Conservation (phyloP, 78 protist genomes). For the Chrysochromulina tobinii region DNA sequence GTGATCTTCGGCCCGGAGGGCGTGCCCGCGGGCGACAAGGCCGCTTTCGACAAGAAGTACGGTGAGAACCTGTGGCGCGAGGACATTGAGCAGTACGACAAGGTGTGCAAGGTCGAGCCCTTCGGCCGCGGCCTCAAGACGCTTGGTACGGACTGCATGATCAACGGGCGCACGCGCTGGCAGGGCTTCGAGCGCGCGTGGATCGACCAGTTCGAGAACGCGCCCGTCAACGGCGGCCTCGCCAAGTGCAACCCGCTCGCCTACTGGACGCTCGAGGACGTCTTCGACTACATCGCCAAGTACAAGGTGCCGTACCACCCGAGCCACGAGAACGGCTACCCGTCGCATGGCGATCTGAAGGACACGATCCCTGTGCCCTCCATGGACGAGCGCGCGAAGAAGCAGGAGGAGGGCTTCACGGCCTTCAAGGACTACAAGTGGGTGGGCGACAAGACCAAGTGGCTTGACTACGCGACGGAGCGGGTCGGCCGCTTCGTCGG, state of each 20-base stretch:
- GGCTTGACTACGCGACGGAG: slow-evolving; percentile 51
- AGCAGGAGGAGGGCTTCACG: background rate
- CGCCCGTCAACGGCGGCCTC: slow-evolving; percentile 7
- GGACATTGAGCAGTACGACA: slow-evolving; percentile 54
- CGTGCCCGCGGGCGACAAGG: background rate
- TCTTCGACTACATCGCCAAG: slow-evolving; percentile 32
- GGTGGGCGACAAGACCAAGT: background rate
- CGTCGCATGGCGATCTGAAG: slow-evolving; percentile 53
- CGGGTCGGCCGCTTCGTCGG: slow-evolving; percentile 32
- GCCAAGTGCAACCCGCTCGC: slow-evolving; percentile 59
- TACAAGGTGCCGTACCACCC: slow-evolving; percentile 38
- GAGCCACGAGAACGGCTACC: slow-evolving; percentile 41
- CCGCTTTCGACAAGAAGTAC: slow-evolving; percentile 17
- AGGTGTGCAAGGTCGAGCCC: slow-evolving; percentile 51
- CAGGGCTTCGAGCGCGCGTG: slow-evolving; percentile 57
- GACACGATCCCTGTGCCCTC: slow-evolving; percentile 39
- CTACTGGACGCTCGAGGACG: slow-evolving; percentile 61
- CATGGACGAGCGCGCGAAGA: background rate
- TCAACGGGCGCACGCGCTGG: slow-evolving; percentile 50
- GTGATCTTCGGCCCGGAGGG: slow-evolving; percentile 13
- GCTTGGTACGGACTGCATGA: slow-evolving; percentile 33
- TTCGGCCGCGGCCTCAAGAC: slow-evolving; percentile 43
- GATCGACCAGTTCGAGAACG: slow-evolving; percentile 37
- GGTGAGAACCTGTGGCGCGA: slow-evolving; percentile 51
- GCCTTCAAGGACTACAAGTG: background rate